These are phyloP conservation scores for Suillus spraguei DNA, from an alignment of 768 basidiomycete genomes.

Conservation along the genomic window DNA sequence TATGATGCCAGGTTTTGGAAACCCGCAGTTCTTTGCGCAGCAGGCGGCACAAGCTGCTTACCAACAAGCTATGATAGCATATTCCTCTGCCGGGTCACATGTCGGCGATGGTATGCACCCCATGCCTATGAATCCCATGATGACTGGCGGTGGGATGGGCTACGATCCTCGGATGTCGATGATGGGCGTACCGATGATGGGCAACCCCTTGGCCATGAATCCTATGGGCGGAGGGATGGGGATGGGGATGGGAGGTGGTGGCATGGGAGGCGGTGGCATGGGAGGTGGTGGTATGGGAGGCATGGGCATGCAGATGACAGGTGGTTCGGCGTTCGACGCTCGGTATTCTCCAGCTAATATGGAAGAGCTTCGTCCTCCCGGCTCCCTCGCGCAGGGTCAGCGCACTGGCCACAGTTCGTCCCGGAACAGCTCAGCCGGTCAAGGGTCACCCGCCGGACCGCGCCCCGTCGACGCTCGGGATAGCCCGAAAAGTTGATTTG, in stretches of 20 bases:
- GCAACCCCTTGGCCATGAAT: constrained; percentile 36
- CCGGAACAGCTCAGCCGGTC: constrained; percentile 52
- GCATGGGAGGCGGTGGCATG: constrained; percentile 46
- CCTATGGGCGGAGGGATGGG: constrained; percentile 53
- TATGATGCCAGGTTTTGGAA: constrained; percentile 45
- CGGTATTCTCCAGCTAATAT: constrained; percentile 46
- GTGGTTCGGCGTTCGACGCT: constrained; percentile 60
- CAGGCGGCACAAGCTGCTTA: constrained; percentile 83
- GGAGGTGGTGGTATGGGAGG: constrained; percentile 36
- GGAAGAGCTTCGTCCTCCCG: constrained; percentile 35
- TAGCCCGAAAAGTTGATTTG: constrained; percentile 28
- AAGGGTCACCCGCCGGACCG: constrained; percentile 52
- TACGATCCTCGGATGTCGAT: constrained; percentile 84
- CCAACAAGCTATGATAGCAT: constrained; percentile 85
- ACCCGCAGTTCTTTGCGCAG: constrained; percentile 85
- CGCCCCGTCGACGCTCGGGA: constrained; percentile 34
- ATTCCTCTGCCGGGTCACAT: constrained; percentile 71
- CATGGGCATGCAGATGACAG: constrained; percentile 61
- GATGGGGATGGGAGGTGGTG: constrained; percentile 29
- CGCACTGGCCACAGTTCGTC: constrained; percentile 40
- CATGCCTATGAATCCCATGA: constrained; percentile 52
- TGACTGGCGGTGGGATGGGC: constrained; percentile 55
- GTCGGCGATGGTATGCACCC: constrained; percentile 54
- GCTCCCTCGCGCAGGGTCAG: constrained; percentile 26
- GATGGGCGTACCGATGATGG: constrained; percentile 79